Evolutionary conservation across 805 yeast species (phyloP).

Genomic region (Yueomyces sp.): DNA sequence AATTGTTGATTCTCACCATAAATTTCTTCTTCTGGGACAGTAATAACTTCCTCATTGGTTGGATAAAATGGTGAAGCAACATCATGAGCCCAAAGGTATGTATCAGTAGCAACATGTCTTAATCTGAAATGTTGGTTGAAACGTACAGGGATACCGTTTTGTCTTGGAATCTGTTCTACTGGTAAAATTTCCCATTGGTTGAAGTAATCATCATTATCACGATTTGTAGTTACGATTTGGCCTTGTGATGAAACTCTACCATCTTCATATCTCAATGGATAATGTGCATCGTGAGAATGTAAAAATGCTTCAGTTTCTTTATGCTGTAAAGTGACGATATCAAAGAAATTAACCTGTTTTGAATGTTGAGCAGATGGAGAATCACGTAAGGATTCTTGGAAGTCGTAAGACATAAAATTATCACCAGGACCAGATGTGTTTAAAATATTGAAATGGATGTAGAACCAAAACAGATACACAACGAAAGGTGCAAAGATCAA

Average conservation of each 20-base stretch:
- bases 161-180: slow-evolving; percentile 24
- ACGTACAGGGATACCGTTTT: slow-evolving; percentile 32
- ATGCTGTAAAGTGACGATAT: slow-evolving; percentile 65
- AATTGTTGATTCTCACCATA: slow-evolving; percentile 44
- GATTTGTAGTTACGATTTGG: slow-evolving; percentile 69
- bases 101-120: slow-evolving; percentile 68
- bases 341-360: slow-evolving; percentile 60
- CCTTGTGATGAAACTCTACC: slow-evolving; percentile 91
- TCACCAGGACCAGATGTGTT: slow-evolving; percentile 92
- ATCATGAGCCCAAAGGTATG: slow-evolving; percentile 77
- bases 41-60: slow-evolving; percentile 88
- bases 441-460: slow-evolving; percentile 74
- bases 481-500: slow-evolving; percentile 70
- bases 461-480: slow-evolving; percentile 82
- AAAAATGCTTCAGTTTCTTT: slow-evolving; percentile 65
- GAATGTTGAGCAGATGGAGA: slow-evolving; percentile 63
- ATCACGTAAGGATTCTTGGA: slow-evolving; percentile 86
- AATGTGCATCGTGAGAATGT: slow-evolving; percentile 66
- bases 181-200: slow-evolving; percentile 86
- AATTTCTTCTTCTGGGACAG: slow-evolving; percentile 50
- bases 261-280: slow-evolving; percentile 90
- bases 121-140: slow-evolving; percentile 70
- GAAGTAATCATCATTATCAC: slow-evolving; percentile 37
- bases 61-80: slow-evolving; percentile 90
- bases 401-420: slow-evolving; percentile 83